Conservation (phyloP, 345 rosid genomes). For the Linum usitatissimum region DNA sequence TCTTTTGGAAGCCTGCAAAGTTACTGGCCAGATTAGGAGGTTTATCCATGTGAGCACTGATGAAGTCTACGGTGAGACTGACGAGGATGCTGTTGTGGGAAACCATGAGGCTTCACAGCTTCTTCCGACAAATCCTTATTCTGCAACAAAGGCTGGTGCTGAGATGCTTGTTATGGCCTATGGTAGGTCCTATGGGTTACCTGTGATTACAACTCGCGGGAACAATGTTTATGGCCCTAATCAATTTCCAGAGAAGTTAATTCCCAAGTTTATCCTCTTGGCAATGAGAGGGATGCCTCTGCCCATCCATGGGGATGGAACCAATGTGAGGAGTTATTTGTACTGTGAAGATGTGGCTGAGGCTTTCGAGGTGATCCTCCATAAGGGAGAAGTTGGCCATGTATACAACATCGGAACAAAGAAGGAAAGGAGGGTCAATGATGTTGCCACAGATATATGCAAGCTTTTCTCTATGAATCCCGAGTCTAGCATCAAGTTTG, state of each 20-base stretch:
- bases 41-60: constrained; percentile 10
- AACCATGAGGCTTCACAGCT: constrained; percentile 12
- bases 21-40: constrained; percentile 10
- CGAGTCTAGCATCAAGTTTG: constrained; percentile 11
- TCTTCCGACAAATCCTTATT: constrained; percentile 7
- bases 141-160: constrained; percentile 9
- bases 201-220: constrained; percentile 9
- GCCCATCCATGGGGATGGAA: constrained; percentile 17
- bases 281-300: constrained; percentile 11
- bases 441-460: constrained; percentile 16
- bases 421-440: constrained; percentile 17
- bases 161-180: constrained; percentile 12
- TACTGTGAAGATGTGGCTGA: constrained; percentile 19
- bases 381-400: constrained; percentile 17
- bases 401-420: constrained; percentile 15
- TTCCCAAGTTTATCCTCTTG: constrained; percentile 6
- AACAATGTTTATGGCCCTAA: constrained; percentile 10
- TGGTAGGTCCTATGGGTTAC: constrained; percentile 10
- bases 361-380: constrained; percentile 15
- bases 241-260: constrained; percentile 11
- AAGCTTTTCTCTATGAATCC: constrained; percentile 12
- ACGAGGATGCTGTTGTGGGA: constrained; percentile 9
- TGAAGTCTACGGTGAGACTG: constrained; percentile 10
- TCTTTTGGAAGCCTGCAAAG: constrained; percentile 10
- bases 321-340: constrained; percentile 15